Conservation (phyloP, 2,329 filamentous ascomycete species). For the Fonsecaea nubica region DNA sequence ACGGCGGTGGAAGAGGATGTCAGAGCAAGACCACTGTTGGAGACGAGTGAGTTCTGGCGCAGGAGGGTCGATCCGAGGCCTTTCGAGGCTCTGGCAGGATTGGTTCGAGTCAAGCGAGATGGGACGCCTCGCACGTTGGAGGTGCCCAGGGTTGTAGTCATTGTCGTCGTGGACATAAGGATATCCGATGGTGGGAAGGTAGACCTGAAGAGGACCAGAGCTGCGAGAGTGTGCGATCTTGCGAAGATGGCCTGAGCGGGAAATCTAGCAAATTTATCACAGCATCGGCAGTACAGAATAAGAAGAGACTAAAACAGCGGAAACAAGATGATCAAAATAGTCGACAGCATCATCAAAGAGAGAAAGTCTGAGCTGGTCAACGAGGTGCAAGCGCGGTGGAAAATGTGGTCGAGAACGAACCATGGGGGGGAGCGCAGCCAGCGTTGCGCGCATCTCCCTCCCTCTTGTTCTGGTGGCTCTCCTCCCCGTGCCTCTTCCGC, state of each 20-base stretch:
- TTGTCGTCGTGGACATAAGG: conserved; percentile 38
- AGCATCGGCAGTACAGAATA: conserved; percentile 10
- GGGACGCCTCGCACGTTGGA: conserved; percentile 39
- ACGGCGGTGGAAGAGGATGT: conserved; percentile 36
- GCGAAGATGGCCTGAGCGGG: conserved; percentile 11
- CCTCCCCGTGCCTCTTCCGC: neutral
- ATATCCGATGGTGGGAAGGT: conserved; percentile 6
- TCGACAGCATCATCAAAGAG: conserved; percentile 15
- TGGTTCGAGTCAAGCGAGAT: conserved; percentile 55
- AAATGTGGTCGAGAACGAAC: conserved; percentile 7
- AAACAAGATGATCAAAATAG: neutral
- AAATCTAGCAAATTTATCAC: conserved; percentile 10
- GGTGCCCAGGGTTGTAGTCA: conserved; percentile 39
- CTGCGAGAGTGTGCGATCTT: conserved; percentile 25
- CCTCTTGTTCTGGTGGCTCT: neutral
- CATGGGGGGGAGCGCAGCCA: conserved; percentile 4
- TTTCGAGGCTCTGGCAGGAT: conserved; percentile 57
- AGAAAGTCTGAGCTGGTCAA: neutral
- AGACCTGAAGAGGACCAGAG: conserved; percentile 19
- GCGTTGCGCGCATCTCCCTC: conserved; percentile 10
- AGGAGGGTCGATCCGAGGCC: conserved; percentile 51
- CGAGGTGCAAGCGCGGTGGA: conserved; percentile 9
- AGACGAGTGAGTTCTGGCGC: conserved; percentile 42
- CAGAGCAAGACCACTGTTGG: conserved; percentile 41
- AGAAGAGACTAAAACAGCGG: conserved; percentile 2